Base-by-base conservation (phyloP, 2,329 filamentous ascomycete genomes). In the Ceratocystis eucalypticola region DNA sequence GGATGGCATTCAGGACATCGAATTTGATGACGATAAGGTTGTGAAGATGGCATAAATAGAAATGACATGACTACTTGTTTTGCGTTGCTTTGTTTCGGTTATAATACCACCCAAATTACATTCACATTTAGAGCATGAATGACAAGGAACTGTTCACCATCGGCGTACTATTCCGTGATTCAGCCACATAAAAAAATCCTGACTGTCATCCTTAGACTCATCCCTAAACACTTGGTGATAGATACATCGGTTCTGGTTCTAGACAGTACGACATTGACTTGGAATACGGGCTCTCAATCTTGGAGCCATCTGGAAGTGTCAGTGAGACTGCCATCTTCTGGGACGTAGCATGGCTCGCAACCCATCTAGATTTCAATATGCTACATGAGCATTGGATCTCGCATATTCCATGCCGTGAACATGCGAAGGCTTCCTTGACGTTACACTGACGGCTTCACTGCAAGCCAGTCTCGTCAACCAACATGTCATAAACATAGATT, bases 1-100 rank as follows among this genome's bases (percentile, higher is more conserved):
- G 79, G 91, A 97, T 72, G 94, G 95, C 10, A 88, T 99, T 69
- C 80, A 84, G 71, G 90, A 94, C 72, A 83, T 95, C 72, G 85
- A 90, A 70, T 95, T 91, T 75, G 88, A 93, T 74, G 90, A 96
- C 74, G 87, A 88, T 78, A 86, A 85, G 76, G 78, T 87, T 68
- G 85, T 88, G 46, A 84, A 82, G 76, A 77, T 80, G 71, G 81
- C 84, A 72, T 88, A 74, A 68, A 64, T 65, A 79, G 71, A 62
- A 45, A 57, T 67, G 62, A 30, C 46, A 66, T 68, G 65, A 50
- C 44, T 41, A 57, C 37, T 65, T 65, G 48, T 59, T 57, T 65
- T 55, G 30, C 46, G 55, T 64, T 65, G 50, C 63, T 64, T 61
- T 64, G 28, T 67, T 50, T 59, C 55, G 25, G 45, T 48, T 44